These are phyloP conservation scores for Coemansia sp. DNA, from an alignment of 192 early-diverging fungal species.

Conservation along the genomic window DNA sequence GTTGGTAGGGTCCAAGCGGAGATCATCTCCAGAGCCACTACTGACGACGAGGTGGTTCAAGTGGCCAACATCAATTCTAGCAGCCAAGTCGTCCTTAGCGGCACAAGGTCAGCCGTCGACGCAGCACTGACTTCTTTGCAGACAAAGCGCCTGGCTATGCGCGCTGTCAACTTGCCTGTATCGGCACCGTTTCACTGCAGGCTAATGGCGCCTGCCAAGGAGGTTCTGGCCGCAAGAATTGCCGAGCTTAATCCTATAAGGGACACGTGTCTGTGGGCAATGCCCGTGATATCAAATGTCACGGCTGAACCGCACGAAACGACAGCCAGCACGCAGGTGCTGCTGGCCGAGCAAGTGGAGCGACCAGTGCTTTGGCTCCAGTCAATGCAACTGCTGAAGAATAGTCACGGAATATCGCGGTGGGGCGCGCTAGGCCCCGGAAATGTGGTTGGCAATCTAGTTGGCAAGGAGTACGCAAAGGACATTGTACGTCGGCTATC, in stretches of 20 bases:
- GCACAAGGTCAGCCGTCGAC: constrained; percentile 84
- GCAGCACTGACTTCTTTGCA: constrained; percentile 81
- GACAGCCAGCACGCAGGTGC: constrained; percentile 62
- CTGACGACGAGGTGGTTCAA: constrained; percentile 66
- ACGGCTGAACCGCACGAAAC: constrained; percentile 75
- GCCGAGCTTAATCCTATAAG: constrained; percentile 64
- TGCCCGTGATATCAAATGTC: constrained; percentile 92
- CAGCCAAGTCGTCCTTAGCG: constrained; percentile 88
- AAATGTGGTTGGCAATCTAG: constrained; percentile 85
- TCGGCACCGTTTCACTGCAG: constrained; percentile 97
- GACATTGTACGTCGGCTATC: constrained; percentile 65
- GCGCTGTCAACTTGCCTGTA: constrained; percentile 87
- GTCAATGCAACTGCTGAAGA: constrained; percentile 77
- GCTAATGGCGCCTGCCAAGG: constrained; percentile 86
- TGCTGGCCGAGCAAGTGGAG: constrained; percentile 79
- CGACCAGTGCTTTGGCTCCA: constrained; percentile 89
- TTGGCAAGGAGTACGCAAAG: constrained; percentile 81
- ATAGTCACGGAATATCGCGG: constrained; percentile 71
- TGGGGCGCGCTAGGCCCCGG: constrained; percentile 88
- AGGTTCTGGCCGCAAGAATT: constrained; percentile 72
- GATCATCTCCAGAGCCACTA: constrained; percentile 12
- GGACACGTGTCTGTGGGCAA: constrained; percentile 58
- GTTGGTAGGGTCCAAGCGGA: constrained; percentile 43
- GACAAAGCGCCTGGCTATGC: constrained; percentile 76
- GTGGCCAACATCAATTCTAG: constrained; percentile 87